These are phyloP conservation scores for Psophocarpus tetragonolobus DNA, from an alignment of 306 rosid genomes.

Conservation along the genomic window DNA sequence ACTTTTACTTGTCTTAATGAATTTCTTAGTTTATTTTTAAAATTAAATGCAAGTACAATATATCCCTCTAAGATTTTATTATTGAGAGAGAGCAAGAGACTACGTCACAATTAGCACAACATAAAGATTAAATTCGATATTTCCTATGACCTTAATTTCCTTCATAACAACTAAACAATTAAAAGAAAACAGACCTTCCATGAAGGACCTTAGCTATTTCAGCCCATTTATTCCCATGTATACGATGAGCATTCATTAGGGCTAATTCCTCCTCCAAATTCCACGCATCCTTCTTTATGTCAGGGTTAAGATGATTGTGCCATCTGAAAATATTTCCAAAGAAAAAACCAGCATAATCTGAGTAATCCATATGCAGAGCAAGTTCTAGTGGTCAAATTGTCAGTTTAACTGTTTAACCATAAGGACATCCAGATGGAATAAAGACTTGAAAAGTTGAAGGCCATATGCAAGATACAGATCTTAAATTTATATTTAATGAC, in stretches of 20 bases:
- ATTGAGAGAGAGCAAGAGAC: background rate
- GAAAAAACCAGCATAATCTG: constrained; percentile 6
- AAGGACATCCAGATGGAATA: background rate
- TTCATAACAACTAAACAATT: constrained; percentile 6
- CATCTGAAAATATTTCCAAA: constrained; percentile 62
- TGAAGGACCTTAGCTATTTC: constrained; percentile 91
- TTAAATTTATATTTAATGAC: constrained; percentile 7
- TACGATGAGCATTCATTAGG: constrained; percentile 83
- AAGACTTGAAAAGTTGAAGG: constrained; percentile 22
- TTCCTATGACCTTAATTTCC: constrained; percentile 29
- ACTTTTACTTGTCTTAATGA: background rate
- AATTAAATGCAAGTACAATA: constrained; percentile 1
- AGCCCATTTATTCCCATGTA: constrained; percentile 96
- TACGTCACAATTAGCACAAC: constrained; percentile 8
- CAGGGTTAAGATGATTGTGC: constrained; percentile 99
- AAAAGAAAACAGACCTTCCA: constrained; percentile 74
- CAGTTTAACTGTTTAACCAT: background rate
- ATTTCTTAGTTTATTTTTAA: background rate
- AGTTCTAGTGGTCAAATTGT: constrained; percentile 6
- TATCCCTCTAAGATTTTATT: background rate
- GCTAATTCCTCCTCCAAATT: constrained; percentile 84
- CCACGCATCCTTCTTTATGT: constrained; percentile 95
- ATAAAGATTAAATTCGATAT: constrained; percentile 15
- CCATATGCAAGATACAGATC: background rate
- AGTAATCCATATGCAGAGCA: constrained; percentile 8